Evolutionary conservation across 2,329 filamentous ascomycete species (phyloP).

Genomic region (Aschersonia sp.): DNA sequence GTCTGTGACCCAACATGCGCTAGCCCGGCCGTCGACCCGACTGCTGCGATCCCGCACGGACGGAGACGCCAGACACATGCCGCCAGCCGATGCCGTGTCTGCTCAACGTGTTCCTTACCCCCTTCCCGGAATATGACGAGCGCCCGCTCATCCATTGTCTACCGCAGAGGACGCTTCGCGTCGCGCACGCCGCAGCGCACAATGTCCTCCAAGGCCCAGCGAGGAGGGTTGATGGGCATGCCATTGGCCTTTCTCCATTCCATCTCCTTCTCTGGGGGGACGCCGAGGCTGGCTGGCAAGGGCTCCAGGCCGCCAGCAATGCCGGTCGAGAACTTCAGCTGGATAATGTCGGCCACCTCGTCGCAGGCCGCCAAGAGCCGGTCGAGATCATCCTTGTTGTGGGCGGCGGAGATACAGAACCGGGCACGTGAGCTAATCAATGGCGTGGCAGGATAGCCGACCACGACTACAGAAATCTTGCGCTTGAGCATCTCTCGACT

Average conservation of each 20-base stretch:
- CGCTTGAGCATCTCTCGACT: conserved; percentile 97
- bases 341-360: conserved; percentile 79
- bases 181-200: conserved; percentile 61
- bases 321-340: conserved; percentile 95
- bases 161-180: conserved; percentile 57
- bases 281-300: conserved; percentile 53
- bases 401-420: conserved; percentile 89
- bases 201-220: conserved; percentile 78
- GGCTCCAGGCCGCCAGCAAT: conserved; percentile 77
- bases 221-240: conserved; percentile 57
- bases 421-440: conserved; percentile 87
- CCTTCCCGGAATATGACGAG: neutral
- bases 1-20: neutral
- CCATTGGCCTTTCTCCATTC: conserved; percentile 48
- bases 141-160: neutral
- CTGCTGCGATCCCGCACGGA: neutral
- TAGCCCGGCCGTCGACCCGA: neutral
- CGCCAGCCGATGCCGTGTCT: neutral
- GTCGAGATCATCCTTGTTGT: conserved; percentile 97
- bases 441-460: conserved; percentile 92
- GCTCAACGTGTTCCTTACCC: neutral
- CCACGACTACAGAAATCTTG: conserved; percentile 94
- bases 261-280: conserved; percentile 56
- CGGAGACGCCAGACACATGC: neutral
- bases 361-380: conserved; percentile 79